A percentile compares a stretch with the other conserved stretches of the same genome.
phyloP scores from a whole-genome alignment of 345 rosid genomes.

The Citrus sinensis region DNA sequence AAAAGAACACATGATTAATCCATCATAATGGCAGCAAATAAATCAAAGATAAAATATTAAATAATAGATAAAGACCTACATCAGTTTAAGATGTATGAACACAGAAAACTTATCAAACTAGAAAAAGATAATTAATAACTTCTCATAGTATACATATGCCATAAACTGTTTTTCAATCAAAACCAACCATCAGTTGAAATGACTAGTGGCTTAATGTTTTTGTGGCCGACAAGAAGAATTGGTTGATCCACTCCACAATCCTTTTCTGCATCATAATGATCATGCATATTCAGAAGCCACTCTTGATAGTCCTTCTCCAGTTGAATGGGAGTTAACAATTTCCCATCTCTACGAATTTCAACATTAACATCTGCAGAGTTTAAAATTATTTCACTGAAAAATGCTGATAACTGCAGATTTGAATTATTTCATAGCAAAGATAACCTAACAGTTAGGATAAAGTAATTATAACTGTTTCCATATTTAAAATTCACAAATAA shows the following conservation, averaged over 20 bases:
- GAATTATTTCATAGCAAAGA: not conserved
- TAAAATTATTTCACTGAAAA: slow-evolving; percentile 5
- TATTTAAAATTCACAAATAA: not conserved
- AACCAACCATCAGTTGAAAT: slow-evolving; percentile 59
- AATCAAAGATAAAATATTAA: not conserved
- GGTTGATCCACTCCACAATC: slow-evolving; percentile 56
- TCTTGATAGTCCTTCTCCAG: slow-evolving; percentile 56
- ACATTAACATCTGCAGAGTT: slow-evolving; percentile 35
- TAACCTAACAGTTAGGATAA: not conserved
- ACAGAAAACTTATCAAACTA: not conserved
- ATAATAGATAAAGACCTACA: not conserved
- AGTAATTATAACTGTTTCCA: not conserved
- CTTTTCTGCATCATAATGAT: slow-evolving; percentile 54
- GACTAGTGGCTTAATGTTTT: slow-evolving; percentile 48
- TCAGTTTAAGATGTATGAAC: not conserved
- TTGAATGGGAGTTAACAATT: slow-evolving; percentile 27
- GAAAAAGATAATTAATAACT: not conserved
- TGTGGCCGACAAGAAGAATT: slow-evolving; percentile 32
- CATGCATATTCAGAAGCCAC: slow-evolving; percentile 74
- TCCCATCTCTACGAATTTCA: slow-evolving; percentile 39
- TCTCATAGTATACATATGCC: not conserved
- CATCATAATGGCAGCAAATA: not conserved
- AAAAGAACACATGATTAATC: slow-evolving; percentile 11
- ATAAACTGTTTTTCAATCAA: not conserved
- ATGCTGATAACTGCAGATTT: slow-evolving; percentile 33